phyloP scores from a whole-genome alignment of 345 rosid genomes.

The Gossypium sturtianum region DNA sequence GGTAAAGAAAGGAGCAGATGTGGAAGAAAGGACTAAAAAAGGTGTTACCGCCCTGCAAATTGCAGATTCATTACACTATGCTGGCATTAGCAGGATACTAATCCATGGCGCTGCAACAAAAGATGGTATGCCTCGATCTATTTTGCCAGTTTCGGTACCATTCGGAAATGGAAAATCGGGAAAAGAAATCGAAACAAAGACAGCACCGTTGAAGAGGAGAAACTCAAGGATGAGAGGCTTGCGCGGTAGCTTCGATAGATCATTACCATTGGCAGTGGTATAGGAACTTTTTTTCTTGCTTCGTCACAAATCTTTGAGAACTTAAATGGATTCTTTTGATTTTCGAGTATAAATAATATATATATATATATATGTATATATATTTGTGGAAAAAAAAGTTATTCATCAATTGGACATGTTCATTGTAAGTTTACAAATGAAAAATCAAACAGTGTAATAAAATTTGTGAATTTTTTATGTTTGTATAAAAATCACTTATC shows the following conservation, averaged over 20 bases:
- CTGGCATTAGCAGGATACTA: slow-evolving; percentile 47
- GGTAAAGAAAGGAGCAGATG: slow-evolving; percentile 47
- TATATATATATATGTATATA: background rate
- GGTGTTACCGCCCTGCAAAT: slow-evolving; percentile 40
- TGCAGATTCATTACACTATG: slow-evolving; percentile 49
- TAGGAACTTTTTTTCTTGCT: background rate
- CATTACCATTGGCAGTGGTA: slow-evolving; percentile 35
- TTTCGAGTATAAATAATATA: background rate
- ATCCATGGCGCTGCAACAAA: slow-evolving; percentile 37
- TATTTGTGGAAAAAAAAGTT: too few species aligned
- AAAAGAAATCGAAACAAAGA: slow-evolving; percentile 14
- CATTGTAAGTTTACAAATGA: background rate
- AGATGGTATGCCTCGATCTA: slow-evolving; percentile 13
- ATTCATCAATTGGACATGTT: background rate
- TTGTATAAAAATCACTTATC: too few species aligned
- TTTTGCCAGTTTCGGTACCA: background rate
- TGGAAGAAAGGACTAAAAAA: slow-evolving; percentile 49
- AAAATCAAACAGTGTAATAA: background rate
- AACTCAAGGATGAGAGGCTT: slow-evolving; percentile 21
- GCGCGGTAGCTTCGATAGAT: slow-evolving; percentile 32
- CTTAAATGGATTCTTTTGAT: background rate
- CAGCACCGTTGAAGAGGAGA: slow-evolving; percentile 27
- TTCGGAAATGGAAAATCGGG: slow-evolving; percentile 16
- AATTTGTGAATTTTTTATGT: too few species aligned
- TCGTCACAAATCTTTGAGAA: slow-evolving; percentile 2